Evolutionary conservation across 2,329 filamentous ascomycete species (phyloP).

Genomic region (Aspergillus sp.): DNA sequence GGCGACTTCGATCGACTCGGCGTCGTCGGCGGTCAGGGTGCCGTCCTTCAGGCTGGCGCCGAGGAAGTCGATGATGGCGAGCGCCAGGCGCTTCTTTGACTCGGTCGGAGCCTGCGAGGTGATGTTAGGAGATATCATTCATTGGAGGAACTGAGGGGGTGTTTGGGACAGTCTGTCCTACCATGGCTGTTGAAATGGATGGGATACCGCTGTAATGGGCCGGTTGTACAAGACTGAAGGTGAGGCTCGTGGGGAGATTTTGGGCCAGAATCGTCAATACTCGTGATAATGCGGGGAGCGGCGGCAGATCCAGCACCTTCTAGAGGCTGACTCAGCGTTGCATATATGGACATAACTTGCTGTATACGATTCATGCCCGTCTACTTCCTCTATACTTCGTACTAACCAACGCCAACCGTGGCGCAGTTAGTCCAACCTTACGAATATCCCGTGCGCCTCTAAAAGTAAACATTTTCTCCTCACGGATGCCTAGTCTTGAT

Average conservation of each 20-base stretch:
- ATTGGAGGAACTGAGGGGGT: neutral
- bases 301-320: neutral
- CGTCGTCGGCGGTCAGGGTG: constrained; percentile 81
- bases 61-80: constrained; percentile 96
- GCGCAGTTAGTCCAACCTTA: no score
- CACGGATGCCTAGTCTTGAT: neutral
- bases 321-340: no score
- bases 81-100: constrained; percentile 83
- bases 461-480: neutral
- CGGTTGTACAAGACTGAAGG: neutral
- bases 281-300: neutral
- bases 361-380: no score
- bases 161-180: neutral
- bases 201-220: neutral
- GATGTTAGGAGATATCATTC: neutral
- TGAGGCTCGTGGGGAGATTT: neutral
- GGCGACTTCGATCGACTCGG: constrained; percentile 91
- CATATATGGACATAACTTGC: no score
- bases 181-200: neutral
- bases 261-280: neutral
- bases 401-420: no score
- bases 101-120: constrained; percentile 41
- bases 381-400: no score
- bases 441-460: no score
- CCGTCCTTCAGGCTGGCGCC: constrained; percentile 80